Evolutionary conservation across 306 rosid genomes (phyloP).

Genomic region (Medicago lupulina): DNA sequence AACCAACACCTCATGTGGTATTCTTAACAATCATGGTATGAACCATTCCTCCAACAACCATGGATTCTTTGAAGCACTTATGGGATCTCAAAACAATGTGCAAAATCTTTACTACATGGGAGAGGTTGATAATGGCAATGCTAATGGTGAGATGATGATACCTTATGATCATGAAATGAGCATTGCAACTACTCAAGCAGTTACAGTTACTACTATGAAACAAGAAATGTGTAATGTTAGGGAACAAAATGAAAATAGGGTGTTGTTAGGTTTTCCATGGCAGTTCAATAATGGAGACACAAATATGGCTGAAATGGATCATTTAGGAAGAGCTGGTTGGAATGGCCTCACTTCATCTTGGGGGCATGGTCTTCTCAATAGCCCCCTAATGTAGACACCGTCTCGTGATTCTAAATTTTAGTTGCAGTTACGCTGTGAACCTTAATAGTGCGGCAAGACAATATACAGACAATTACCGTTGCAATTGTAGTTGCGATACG

Average conservation of each 20-base stretch:
- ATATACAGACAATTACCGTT: background rate
- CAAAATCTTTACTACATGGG: slow-evolving; percentile 53
- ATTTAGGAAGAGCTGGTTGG: slow-evolving; percentile 78
- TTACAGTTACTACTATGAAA: slow-evolving; percentile 79
- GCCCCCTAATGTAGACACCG: slow-evolving; percentile 77
- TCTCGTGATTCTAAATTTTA: background rate
- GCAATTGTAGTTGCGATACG: too few relatives aligned
- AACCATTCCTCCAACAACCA: slow-evolving; percentile 42
- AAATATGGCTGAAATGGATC: slow-evolving; percentile 59
- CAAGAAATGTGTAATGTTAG: slow-evolving; percentile 65
- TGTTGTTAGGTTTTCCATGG: slow-evolving; percentile 91
- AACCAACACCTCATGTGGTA: slow-evolving; percentile 42
- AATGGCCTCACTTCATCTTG: slow-evolving; percentile 71
- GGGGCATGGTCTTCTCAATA: slow-evolving; percentile 84
- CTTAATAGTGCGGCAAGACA: too few relatives aligned
- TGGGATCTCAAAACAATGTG: slow-evolving; percentile 59
- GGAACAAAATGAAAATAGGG: slow-evolving; percentile 57
- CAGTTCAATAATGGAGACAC: slow-evolving; percentile 71
- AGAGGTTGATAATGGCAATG: slow-evolving; percentile 56
- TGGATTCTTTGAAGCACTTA: slow-evolving; percentile 61
- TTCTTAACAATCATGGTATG: slow-evolving; percentile 47
- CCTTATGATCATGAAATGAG: slow-evolving; percentile 61
- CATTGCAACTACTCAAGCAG: slow-evolving; percentile 64
- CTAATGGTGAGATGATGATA: slow-evolving; percentile 58
- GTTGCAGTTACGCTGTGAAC: background rate